phyloP scores from a whole-genome alignment of 2,329 filamentous ascomycete species.

The Colletotrichum karsti region DNA sequence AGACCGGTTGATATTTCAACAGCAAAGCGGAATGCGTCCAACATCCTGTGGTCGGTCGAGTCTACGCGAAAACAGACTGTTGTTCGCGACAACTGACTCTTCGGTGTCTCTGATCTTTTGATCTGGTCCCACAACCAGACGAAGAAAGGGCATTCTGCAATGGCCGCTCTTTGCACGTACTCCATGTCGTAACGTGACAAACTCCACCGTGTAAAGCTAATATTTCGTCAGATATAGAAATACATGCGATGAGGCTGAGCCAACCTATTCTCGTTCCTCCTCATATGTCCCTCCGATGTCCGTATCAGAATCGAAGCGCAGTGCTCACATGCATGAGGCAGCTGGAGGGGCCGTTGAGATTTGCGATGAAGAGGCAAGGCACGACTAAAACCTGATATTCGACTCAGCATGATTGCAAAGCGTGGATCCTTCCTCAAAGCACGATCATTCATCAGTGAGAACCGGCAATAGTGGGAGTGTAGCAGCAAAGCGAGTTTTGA shows the following conservation, averaged over 20 bases:
- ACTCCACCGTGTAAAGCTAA: neutral
- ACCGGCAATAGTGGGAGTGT: no score
- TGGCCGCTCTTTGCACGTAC: neutral
- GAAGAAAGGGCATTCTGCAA: neutral
- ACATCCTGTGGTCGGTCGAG: neutral
- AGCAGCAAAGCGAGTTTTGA: no score
- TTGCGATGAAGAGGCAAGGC: no score
- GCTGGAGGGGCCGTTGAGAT: neutral
- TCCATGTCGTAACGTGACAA: neutral
- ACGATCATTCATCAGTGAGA: no score
- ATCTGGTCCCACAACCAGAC: neutral
- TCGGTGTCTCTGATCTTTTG: neutral
- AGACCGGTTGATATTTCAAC: neutral
- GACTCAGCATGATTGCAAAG: no score
- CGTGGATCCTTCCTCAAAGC: no score
- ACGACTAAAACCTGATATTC: no score
- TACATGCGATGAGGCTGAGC: neutral
- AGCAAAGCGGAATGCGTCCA: neutral
- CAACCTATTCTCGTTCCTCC: neutral
- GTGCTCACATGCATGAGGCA: neutral
- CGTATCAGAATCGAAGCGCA: neutral
- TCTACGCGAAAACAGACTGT: neutral
- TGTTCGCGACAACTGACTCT: neutral
- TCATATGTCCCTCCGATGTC: neutral
- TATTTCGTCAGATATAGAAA: neutral